Evolutionary conservation across 2,329 filamentous ascomycete species (phyloP).

Genomic region (Raffaelea albimanens): DNA sequence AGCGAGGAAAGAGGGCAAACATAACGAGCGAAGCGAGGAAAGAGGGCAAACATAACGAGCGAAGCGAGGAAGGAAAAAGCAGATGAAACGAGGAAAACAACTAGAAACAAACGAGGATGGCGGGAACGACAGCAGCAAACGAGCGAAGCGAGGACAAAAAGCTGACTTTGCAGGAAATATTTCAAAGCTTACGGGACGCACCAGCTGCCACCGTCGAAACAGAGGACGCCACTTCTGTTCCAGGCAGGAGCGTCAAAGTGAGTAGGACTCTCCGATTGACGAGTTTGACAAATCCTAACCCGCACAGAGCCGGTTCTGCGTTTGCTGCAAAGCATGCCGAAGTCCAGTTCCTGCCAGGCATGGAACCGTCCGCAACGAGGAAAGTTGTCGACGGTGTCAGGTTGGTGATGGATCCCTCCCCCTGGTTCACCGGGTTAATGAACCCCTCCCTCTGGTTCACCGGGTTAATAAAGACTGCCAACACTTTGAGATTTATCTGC

Average conservation of each 20-base stretch:
- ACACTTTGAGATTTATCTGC: no score
- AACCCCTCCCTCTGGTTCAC: no score
- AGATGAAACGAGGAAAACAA: background rate
- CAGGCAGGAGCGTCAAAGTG: background rate
- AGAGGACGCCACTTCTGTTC: background rate
- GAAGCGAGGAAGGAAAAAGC: background rate
- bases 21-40: background rate
- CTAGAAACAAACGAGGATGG: background rate
- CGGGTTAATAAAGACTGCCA: no score
- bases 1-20: no score
- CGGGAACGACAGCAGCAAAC: no score
- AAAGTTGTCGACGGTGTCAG: background rate
- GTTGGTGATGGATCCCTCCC: no score
- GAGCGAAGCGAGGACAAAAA: no score
- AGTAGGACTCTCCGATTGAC: no score
- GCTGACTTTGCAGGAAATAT: background rate
- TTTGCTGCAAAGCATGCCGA: background rate
- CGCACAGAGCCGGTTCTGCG: background rate
- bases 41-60: background rate
- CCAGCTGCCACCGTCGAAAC: background rate
- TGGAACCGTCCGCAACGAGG: background rate
- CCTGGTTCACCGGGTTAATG: no score
- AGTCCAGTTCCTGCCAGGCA: background rate
- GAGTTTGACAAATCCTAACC: no score
- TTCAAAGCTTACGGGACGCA: background rate